phyloP scores from a whole-genome alignment of 2,329 filamentous ascomycete species.

The Epichloe sibirici region DNA sequence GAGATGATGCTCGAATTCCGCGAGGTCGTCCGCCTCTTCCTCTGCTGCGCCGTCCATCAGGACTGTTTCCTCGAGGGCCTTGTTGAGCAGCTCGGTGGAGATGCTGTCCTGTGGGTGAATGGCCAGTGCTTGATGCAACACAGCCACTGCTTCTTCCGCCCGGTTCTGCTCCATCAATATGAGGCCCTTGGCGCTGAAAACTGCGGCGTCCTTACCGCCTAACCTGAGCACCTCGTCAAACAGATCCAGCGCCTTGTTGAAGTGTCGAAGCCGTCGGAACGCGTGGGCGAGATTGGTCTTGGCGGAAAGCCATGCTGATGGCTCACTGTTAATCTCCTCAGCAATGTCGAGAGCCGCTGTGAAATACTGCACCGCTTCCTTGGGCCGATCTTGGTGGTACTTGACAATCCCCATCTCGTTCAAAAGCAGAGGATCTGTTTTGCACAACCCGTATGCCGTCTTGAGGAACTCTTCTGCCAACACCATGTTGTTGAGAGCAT shows the following conservation, averaged over 20 bases:
- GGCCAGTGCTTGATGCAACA: conserved; percentile 74
- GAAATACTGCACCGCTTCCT: conserved; percentile 68
- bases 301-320: conserved; percentile 70
- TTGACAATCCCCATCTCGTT: conserved; percentile 96
- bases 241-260: conserved; percentile 60
- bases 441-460: conserved; percentile 72
- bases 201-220: conserved; percentile 64
- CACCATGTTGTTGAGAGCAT: conserved; percentile 88
- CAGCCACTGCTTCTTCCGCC: conserved; percentile 64
- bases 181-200: conserved; percentile 75
- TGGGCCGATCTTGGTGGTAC: conserved; percentile 75
- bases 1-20: conserved; percentile 41
- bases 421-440: conserved; percentile 75
- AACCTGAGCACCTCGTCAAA: conserved; percentile 82
- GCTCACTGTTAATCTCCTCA: conserved; percentile 68
- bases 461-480: conserved; percentile 90
- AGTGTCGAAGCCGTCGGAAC: conserved; percentile 57
- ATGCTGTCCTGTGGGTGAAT: conserved; percentile 70
- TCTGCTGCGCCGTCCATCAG: conserved; percentile 30
- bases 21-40: conserved; percentile 34
- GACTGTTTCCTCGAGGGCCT: conserved; percentile 54
- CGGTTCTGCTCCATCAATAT: conserved; percentile 68
- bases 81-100: conserved; percentile 64
- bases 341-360: conserved; percentile 64
- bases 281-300: conserved; percentile 85